Percentiles rank a stretch among this genome's conserved stretches.
phyloP scores from a whole-genome alignment of 441 rosid genomes.

The Biscutella auriculata region DNA sequence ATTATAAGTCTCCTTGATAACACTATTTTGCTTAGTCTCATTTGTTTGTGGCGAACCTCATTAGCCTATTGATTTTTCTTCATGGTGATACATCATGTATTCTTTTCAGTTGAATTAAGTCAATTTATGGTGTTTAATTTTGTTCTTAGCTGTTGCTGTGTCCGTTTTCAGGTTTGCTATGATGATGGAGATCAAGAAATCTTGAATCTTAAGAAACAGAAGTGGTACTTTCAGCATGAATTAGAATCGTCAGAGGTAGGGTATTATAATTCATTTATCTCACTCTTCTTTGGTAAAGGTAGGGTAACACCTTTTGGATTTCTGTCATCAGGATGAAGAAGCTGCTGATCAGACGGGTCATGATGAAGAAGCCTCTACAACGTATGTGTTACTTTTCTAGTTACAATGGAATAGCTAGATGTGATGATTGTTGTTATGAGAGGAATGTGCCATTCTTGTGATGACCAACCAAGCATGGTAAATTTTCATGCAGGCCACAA shows the following conservation, averaged over 20 bases:
- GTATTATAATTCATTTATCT: neutral
- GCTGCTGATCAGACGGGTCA: constrained; percentile 31
- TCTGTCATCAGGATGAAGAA: constrained; percentile 42
- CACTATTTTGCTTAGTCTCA: neutral
- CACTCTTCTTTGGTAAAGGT: neutral
- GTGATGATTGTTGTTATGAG: constrained; percentile 5
- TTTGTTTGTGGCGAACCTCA: neutral
- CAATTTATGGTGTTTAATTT: neutral
- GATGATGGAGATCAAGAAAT: constrained; percentile 70
- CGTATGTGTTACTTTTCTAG: constrained; percentile 29
- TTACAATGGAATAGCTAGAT: neutral
- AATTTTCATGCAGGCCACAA: constrained; percentile 36
- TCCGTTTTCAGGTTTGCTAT: constrained; percentile 43
- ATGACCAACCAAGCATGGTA: neutral
- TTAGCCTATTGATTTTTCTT: neutral
- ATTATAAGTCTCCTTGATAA: neutral
- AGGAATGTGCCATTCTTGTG: neutral
- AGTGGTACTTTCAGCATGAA: constrained; percentile 40
- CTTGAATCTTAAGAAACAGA: constrained; percentile 51
- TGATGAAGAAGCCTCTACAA: constrained; percentile 37
- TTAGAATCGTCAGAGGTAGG: constrained; percentile 38
- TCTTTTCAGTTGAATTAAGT: neutral
- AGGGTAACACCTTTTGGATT: no score
- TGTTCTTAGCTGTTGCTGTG: constrained; percentile 6
- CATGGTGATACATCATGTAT: neutral